Evolutionary conservation across 2,329 filamentous ascomycete genomes (phyloP).

Genomic region (Eutypella sp.): DNA sequence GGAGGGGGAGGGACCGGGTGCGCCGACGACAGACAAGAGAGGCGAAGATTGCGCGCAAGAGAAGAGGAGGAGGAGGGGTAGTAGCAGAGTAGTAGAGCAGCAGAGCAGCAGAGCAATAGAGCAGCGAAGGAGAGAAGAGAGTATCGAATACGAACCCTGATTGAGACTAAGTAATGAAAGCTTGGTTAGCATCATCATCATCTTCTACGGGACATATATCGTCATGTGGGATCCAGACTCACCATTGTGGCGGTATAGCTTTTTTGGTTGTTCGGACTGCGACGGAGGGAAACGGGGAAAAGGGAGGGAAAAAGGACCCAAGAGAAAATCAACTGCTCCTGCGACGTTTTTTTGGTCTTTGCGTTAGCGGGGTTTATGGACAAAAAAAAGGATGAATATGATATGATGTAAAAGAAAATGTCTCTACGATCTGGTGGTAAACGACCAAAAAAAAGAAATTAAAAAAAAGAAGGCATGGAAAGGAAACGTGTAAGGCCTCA

Average conservation of each 20-base stretch:
- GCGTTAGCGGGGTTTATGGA: conserved; percentile 20
- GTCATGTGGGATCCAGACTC: conserved; percentile 8
- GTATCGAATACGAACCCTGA: conserved; percentile 52
- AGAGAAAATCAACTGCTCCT: conserved; percentile 21
- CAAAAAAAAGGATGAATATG: not conserved
- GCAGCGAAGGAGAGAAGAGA: conserved; percentile 16
- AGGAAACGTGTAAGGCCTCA: too few species aligned
- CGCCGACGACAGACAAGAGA: not conserved
- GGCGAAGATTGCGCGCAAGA: conserved; percentile 2
- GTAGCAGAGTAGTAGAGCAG: too few species aligned
- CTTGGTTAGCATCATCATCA: conserved; percentile 19
- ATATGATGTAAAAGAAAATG: not conserved
- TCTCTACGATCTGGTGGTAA: not conserved
- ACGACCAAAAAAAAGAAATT: too few species aligned
- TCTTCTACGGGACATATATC: conserved; percentile 1
- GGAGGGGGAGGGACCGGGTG: not conserved
- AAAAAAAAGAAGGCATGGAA: too few species aligned
- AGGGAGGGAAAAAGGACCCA: conserved; percentile 14
- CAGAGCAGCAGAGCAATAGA: too few species aligned
- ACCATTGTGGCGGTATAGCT: conserved; percentile 24
- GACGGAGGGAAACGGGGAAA: conserved; percentile 11
- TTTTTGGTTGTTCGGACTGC: conserved; percentile 11
- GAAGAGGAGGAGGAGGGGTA: conserved; percentile 8
- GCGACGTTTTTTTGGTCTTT: conserved; percentile 16
- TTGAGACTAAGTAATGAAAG: conserved; percentile 50